phyloP scores from a whole-genome alignment of 2,329 filamentous ascomycete genomes.

The Aspergillus nomiae region DNA sequence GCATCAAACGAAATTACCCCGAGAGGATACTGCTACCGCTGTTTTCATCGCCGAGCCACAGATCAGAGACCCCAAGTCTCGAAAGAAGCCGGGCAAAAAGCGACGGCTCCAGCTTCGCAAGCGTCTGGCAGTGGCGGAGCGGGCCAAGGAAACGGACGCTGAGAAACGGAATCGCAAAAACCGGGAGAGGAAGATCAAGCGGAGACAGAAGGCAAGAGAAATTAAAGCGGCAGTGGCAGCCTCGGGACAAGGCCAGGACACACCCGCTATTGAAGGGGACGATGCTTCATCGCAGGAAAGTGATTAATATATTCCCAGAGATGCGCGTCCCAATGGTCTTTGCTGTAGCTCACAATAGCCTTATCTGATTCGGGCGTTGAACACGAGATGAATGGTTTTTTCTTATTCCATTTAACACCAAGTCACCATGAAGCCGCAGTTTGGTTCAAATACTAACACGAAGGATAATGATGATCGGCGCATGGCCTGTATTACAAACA shows the following conservation, averaged over 20 bases:
- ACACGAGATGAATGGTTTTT: not conserved
- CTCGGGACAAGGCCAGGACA: slow-evolving; percentile 14
- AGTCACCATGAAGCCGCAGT: not conserved
- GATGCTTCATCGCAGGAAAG: slow-evolving; percentile 21
- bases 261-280: slow-evolving; percentile 19
- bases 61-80: slow-evolving; percentile 31
- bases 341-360: slow-evolving; percentile 15
- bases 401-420: not conserved
- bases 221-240: slow-evolving; percentile 34
- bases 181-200: slow-evolving; percentile 41
- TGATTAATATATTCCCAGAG: slow-evolving; percentile 9
- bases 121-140: slow-evolving; percentile 28
- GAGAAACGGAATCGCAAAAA: slow-evolving; percentile 45
- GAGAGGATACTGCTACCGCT: slow-evolving; percentile 18
- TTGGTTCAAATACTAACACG: not conserved
- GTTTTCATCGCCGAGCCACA: slow-evolving; percentile 24
- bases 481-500: slow-evolving; percentile 1
- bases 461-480: not conserved
- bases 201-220: slow-evolving; percentile 40
- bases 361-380: not conserved
- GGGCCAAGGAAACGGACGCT: slow-evolving; percentile 36
- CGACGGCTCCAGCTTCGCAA: slow-evolving; percentile 44
- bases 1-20: slow-evolving; percentile 33
- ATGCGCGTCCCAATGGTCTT: not conserved
- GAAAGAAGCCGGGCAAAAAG: slow-evolving; percentile 48